A percentile compares a stretch with the other conserved stretches of the same genome.
These are phyloP conservation scores for Truncatella angustata DNA, from an alignment of 2,329 filamentous ascomycete species.

Conservation along the genomic window DNA sequence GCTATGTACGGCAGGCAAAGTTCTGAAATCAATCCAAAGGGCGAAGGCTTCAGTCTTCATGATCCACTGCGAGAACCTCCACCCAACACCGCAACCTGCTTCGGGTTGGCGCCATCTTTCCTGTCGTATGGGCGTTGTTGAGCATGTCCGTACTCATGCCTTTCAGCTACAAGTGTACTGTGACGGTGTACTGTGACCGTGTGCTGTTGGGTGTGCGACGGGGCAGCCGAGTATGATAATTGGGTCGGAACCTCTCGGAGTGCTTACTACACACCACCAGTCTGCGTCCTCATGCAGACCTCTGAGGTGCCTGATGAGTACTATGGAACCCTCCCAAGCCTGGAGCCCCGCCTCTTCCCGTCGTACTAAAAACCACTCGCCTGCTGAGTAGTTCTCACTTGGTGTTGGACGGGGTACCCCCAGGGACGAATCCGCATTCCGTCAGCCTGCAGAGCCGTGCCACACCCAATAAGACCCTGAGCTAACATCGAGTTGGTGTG, in stretches of 20 bases:
- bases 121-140: too few species aligned
- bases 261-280: constrained; percentile 6
- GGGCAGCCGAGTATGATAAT: not conserved
- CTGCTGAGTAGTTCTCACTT: constrained; percentile 6
- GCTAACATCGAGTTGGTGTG: constrained; percentile 2
- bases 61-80: too few species aligned
- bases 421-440: not conserved
- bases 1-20: too few species aligned
- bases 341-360: not conserved
- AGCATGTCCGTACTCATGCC: too few species aligned
- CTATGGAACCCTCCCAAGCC: not conserved
- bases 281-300: not conserved
- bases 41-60: too few species aligned
- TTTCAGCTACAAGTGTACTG: too few species aligned
- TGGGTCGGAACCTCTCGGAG: not conserved
- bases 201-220: not conserved
- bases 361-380: constrained; percentile 4
- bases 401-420: not conserved
- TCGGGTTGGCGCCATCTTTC: too few species aligned
- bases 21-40: too few species aligned
- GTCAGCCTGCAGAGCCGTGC: constrained; percentile 3
- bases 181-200: too few species aligned
- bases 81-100: too few species aligned
- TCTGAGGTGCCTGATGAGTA: not conserved
- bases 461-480: not conserved